These are phyloP conservation scores for Canna indica DNA, from an alignment of 176 grass and related monocot species.

Conservation along the genomic window DNA sequence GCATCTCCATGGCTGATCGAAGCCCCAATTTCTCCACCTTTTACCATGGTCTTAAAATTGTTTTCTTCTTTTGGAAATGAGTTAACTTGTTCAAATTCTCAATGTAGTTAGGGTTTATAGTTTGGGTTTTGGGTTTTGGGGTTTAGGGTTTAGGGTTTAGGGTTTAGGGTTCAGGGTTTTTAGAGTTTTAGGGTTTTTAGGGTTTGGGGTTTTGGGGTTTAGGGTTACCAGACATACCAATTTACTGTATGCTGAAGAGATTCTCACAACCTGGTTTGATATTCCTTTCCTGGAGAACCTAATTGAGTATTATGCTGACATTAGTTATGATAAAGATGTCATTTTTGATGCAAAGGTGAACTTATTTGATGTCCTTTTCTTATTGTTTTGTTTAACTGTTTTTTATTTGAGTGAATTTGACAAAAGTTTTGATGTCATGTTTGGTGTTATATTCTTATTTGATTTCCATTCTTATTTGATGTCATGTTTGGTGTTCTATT, in stretches of 20 bases:
- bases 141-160: too few species aligned
- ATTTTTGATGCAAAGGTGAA: slow-evolving; percentile 63
- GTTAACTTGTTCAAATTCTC: too few species aligned
- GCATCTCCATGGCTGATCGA: too few species aligned
- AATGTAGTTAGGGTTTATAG: too few species aligned
- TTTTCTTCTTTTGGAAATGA: too few species aligned
- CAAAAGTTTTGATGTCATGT: neutral
- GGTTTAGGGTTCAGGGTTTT: too few species aligned
- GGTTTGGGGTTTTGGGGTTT: too few species aligned
- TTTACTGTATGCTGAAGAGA: slow-evolving; percentile 26
- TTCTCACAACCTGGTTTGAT: slow-evolving; percentile 50
- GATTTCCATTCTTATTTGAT: neutral
- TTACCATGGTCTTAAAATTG: too few species aligned
- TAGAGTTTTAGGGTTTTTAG: too few species aligned
- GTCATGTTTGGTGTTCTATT: too few species aligned
- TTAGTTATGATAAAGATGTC: slow-evolving; percentile 39
- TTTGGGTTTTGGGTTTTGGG: too few species aligned
- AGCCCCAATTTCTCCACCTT: too few species aligned
- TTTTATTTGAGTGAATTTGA: neutral
- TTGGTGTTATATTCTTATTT: neutral
- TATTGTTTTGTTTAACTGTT: slow-evolving; percentile 13
- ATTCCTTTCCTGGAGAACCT: slow-evolving; percentile 31
- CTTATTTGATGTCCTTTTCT: neutral
- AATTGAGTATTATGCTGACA: slow-evolving; percentile 45
- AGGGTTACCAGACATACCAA: slow-evolving; percentile 20